Conservation (phyloP, 108 stramenopile genomes). For the Parietichytrium sp. region DNA sequence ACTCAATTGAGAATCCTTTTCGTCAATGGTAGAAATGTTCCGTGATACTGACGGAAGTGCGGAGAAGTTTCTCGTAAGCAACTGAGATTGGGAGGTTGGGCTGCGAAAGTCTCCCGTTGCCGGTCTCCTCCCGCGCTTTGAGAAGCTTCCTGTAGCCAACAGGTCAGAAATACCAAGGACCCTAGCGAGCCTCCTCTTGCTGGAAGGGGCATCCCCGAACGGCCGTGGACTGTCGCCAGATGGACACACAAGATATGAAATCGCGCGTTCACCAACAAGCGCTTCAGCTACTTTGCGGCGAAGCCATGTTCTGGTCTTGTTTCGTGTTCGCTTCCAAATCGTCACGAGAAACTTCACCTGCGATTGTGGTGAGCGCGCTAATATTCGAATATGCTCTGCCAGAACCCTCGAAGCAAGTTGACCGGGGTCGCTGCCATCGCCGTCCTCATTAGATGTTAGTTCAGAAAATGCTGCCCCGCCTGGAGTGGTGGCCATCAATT, state of each 20-base stretch:
- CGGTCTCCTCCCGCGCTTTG: too few relatives aligned
- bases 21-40: background rate
- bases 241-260: background rate
- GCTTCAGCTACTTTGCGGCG: background rate
- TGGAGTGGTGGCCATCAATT: too few relatives aligned
- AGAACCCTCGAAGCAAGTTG: background rate
- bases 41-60: too few relatives aligned
- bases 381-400: background rate
- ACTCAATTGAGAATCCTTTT: background rate
- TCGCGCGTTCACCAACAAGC: slow-evolving; percentile 4
- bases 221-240: slow-evolving; percentile 14
- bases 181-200: background rate
- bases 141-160: too few relatives aligned
- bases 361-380: background rate
- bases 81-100: too few relatives aligned
- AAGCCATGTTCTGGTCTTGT: background rate
- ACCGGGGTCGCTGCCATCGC: background rate
- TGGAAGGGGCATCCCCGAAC: background rate
- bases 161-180: background rate
- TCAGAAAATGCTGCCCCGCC: too few relatives aligned
- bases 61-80: too few relatives aligned
- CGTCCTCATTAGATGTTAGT: background rate
- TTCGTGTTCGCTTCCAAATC: slow-evolving; percentile 8
- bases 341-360: background rate
- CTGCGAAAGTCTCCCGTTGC: too few relatives aligned